These are phyloP conservation scores for Tilletia walkeri DNA, from an alignment of 1,284 basidiomycete genomes.

Conservation along the genomic window DNA sequence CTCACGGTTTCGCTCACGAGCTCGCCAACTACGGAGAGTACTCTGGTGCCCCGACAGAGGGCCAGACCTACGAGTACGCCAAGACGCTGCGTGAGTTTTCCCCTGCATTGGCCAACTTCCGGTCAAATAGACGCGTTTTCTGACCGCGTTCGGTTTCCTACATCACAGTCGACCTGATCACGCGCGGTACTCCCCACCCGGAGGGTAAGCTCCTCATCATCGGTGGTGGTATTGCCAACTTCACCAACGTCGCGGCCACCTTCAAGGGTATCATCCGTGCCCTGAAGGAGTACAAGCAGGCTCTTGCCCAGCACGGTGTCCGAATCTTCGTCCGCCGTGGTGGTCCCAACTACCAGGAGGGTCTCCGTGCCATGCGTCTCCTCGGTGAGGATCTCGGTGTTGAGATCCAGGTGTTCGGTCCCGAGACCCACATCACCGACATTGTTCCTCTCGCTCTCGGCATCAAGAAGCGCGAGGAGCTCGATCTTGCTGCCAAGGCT, in stretches of 20 bases:
- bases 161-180: conserved; percentile 76
- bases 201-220: conserved; percentile 96
- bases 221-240: conserved; percentile 99
- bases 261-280: conserved; percentile 99
- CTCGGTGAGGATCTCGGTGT: conserved; percentile 96
- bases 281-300: conserved; percentile 81
- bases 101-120: no score
- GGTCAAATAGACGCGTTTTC: conserved; percentile 12
- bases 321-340: conserved; percentile 84
- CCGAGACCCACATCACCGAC: conserved; percentile 97
- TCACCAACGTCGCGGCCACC: conserved; percentile 97
- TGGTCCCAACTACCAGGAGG: conserved; percentile 99
- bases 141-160: neutral
- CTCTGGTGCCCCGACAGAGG: conserved; percentile 95
- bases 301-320: conserved; percentile 49
- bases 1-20: conserved; percentile 93
- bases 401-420: conserved; percentile 91
- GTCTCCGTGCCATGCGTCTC: conserved; percentile 96
- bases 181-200: conserved; percentile 62
- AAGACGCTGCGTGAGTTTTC: conserved; percentile 81
- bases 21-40: conserved; percentile 99
- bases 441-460: conserved; percentile 97
- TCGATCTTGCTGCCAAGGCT: conserved; percentile 39
- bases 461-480: conserved; percentile 59
- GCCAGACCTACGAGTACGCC: conserved; percentile 98